phyloP scores from a whole-genome alignment of 345 rosid species.

The Salix udensis region DNA sequence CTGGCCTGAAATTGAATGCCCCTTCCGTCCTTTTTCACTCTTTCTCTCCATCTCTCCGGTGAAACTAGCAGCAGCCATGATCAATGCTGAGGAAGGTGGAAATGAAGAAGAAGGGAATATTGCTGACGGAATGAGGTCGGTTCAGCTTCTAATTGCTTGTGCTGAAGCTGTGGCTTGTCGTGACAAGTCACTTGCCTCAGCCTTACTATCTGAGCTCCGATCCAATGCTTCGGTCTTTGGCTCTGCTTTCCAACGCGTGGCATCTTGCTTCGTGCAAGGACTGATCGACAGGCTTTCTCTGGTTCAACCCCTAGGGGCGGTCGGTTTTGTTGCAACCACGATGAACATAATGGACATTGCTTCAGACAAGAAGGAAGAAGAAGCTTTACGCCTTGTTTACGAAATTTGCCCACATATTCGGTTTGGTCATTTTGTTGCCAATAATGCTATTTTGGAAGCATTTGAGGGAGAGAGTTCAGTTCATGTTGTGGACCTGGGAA shows the following conservation, averaged over 20 bases:
- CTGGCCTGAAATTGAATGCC: background rate
- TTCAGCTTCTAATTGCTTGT: conserved; percentile 55
- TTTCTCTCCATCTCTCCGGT: background rate
- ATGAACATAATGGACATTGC: conserved; percentile 39
- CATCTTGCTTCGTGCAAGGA: conserved; percentile 68
- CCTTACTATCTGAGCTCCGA: conserved; percentile 48
- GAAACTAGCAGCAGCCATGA: conserved; percentile 20
- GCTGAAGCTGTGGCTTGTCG: conserved; percentile 73
- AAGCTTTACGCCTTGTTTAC: conserved; percentile 51
- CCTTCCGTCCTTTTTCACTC: background rate
- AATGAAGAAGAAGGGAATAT: conserved; percentile 28
- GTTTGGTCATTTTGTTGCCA: conserved; percentile 59
- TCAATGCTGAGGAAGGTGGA: conserved; percentile 3
- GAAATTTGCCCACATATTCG: conserved; percentile 57
- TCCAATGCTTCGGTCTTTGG: conserved; percentile 52
- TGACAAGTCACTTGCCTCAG: conserved; percentile 48
- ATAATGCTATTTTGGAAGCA: conserved; percentile 63
- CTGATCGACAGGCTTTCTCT: conserved; percentile 44
- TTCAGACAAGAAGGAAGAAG: conserved; percentile 43
- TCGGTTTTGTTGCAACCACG: conserved; percentile 21
- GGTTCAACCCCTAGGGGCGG: conserved; percentile 42
- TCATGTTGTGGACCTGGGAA: conserved; percentile 65
- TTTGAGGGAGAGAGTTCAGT: conserved; percentile 71
- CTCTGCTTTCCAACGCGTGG: conserved; percentile 58
- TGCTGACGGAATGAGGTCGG: conserved; percentile 47